Evolutionary conservation across 1,284 basidiomycete species (phyloP), one percentile per base, ranked within the genome.

Genomic region (Taiwanofungus camphoratus): DNA sequence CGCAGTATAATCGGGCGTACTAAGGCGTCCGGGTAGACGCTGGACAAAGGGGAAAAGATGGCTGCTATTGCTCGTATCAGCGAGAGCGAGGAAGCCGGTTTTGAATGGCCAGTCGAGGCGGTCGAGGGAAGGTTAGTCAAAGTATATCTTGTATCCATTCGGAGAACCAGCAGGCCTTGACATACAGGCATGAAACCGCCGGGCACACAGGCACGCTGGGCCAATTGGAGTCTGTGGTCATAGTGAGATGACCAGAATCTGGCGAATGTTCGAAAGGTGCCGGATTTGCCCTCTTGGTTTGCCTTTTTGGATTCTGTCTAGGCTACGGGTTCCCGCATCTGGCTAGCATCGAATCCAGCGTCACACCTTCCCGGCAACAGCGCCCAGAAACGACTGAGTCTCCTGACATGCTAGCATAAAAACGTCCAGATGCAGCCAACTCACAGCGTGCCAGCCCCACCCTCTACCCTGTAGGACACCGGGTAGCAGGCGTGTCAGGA

Each of bases 271-370:
- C 53, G 49, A 44, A 44, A 45, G 39, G 34, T 36, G 44, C 54
- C 56, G 54, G 58, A 53, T 57, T 57, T 54, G 52, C 53, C 50
- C 46, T 30, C 46, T 50, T 32, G 55, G 54, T 59, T 58, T 61
- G 54, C 60, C 58, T 58, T 59, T 59, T 58, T 53, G 43, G 57
- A 56, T 53, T 49, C 27, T 45, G 57, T 54, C 58, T 57, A 57
- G 50, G 48, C 54, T 56, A 42, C 41, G 50, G 55, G 57, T 51
- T 55, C 51, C 60, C 56, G 44, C 53, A 51, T 59, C 41, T 58
- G 59, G 59, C 55, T 59, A 60, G 59, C 44, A 37, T 52, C 47
- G 50, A 55, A 50, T 47, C 42, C 44, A 52, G 48, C 43, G 44
- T 48, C 50, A 45, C n/a, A n/a, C n/a, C 35, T 13, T 30, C 40